Evolutionary conservation across 257 asterid species (phyloP).

Genomic region (Fraxinus quadrangulata): DNA sequence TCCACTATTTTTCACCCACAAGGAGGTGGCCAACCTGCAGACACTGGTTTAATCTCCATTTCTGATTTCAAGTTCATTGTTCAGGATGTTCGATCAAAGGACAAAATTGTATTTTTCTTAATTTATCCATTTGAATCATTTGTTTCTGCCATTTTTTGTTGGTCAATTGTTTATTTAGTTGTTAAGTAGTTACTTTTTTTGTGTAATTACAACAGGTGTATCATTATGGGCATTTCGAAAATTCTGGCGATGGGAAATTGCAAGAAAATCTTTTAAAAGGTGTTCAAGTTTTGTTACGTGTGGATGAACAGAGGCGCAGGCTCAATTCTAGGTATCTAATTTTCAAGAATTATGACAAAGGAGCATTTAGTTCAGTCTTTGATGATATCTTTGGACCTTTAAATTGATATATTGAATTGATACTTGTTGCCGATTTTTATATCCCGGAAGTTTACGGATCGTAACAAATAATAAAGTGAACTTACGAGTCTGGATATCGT

Average conservation of each 20-base stretch:
- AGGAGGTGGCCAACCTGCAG: conserved; percentile 95
- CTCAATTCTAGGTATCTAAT: conserved; percentile 57
- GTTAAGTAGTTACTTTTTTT: neutral
- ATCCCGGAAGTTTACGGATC: too few relatives aligned
- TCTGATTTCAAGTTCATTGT: conserved; percentile 52
- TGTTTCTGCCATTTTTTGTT: neutral
- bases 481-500: too few relatives aligned
- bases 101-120: conserved; percentile 45
- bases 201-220: conserved; percentile 44
- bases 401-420: too few relatives aligned
- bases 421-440: too few relatives aligned
- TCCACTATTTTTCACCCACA: conserved; percentile 85
- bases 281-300: conserved; percentile 52
- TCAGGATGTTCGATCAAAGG: conserved; percentile 77
- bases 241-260: conserved; percentile 29
- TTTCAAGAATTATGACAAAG: neutral
- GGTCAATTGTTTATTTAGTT: neutral
- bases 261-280: conserved; percentile 39
- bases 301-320: conserved; percentile 65
- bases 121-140: neutral
- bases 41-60: conserved; percentile 62
- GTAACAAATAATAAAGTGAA: too few relatives aligned
- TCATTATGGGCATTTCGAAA: conserved; percentile 65
- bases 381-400: neutral
- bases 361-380: neutral